A percentile compares a stretch with the other conserved stretches of the same genome.
These are phyloP conservation scores for Geotrichum phurueaensis DNA, from an alignment of 1,139 yeast genomes.

Conservation along the genomic window DNA sequence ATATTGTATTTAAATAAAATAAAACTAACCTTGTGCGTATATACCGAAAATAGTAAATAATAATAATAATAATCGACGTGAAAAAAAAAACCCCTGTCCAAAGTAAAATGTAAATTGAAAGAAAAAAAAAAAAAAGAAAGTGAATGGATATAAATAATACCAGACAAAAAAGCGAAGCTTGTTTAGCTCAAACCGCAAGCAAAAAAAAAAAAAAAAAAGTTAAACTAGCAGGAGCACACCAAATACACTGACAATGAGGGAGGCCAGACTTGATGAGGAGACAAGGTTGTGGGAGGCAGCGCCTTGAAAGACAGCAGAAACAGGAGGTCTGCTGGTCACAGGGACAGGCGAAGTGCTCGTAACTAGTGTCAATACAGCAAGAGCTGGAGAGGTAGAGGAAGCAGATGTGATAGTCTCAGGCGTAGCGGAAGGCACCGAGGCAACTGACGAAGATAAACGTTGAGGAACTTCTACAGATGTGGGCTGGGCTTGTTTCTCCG, in stretches of 20 bases:
- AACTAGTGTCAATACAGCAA: neutral
- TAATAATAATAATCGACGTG: no score
- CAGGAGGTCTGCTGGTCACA: neutral
- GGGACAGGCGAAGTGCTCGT: neutral
- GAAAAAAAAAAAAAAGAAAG: no score
- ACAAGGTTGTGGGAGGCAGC: neutral
- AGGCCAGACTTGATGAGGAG: neutral
- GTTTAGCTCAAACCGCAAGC: neutral
- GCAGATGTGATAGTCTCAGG: neutral
- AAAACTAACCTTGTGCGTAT: no score
- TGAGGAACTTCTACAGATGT: neutral
- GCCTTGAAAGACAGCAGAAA: neutral
- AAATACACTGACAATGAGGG: neutral
- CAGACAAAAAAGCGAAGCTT: neutral
- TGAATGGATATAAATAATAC: neutral
- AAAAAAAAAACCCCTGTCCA: no score
- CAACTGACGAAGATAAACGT: neutral
- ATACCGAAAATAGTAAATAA: no score
- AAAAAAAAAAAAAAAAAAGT: neutral
- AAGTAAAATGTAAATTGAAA: no score
- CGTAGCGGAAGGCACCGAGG: neutral
- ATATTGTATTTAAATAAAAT: no score
- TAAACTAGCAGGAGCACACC: neutral
- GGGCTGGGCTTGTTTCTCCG: neutral
- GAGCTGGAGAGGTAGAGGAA: neutral